Evolutionary conservation across 2,329 filamentous ascomycete species (phyloP), one percentile per base, ranked within the genome.

Genomic region (Teratosphaeria nubilosa): DNA sequence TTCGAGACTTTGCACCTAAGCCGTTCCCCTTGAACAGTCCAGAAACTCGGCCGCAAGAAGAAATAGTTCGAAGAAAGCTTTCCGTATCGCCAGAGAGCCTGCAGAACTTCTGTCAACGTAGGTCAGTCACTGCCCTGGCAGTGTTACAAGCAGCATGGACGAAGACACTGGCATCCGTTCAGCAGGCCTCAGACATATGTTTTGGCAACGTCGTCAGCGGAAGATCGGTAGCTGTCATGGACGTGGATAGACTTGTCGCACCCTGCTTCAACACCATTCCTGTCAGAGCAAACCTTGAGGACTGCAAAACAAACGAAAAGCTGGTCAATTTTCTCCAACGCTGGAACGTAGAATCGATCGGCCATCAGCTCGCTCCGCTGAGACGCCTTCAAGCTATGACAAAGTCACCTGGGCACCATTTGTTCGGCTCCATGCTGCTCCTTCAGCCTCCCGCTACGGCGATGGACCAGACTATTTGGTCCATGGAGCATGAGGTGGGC

Each of bases 201-300:
- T 96, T 96, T 67, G 91, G 92, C 0, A 94, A 90, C 65, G 86
- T 96, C 2, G 81, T 92, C 58, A 91, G 84, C 67, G 91, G 91
- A 1, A 84, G 91, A 7, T 86, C 85, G 0, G 69, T 89, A 10
- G 74, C 82, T 0, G 71, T 91, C 2, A 80, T 86, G 5, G 82
- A 80, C 0, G 76, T 92, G 11, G 85, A 91, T 41, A 77, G 79
- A 3, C 80, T 96, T 5, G 82, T 95, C n/a, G 90, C 89, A 0
- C 91, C 91, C 0, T 95, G 90, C 70, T 96, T 96, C 77, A 96
- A 96, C 68, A 95, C 91, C 0, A 74, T 96, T 13, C 90, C 91
- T 0, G 69, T 91, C 1, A 82, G 90, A 27, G 74, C 84, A 16
- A 73, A 83, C 32, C 60, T 88, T 10, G 73, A 77, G 1, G 68